These are phyloP conservation scores for Bipolaris zeicola DNA, from an alignment of 2,329 filamentous ascomycete genomes.

Conservation along the genomic window DNA sequence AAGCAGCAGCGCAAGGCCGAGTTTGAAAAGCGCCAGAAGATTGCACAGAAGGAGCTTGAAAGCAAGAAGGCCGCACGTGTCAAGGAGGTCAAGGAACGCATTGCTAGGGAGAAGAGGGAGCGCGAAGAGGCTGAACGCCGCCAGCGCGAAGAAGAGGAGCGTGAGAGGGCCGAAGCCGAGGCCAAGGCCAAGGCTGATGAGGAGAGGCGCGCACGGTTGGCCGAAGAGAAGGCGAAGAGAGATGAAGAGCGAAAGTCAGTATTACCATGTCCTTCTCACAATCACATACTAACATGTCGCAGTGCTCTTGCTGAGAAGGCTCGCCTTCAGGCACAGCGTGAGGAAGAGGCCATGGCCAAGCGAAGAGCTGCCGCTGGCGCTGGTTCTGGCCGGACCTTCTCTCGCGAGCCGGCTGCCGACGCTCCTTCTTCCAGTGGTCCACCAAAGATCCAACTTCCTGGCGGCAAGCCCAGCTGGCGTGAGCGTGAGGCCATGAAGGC, in stretches of 20 bases:
- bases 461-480: conserved; percentile 72
- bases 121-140: conserved; percentile 81
- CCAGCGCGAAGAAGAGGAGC: conserved; percentile 84
- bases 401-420: conserved; percentile 44
- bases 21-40: conserved; percentile 91
- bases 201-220: conserved; percentile 73
- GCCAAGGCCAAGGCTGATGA: conserved; percentile 81
- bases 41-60: conserved; percentile 91
- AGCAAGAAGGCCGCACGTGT: conserved; percentile 85
- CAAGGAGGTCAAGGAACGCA: conserved; percentile 85
- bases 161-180: conserved; percentile 78
- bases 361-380: conserved; percentile 56
- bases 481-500: conserved; percentile 67
- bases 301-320: conserved; percentile 68
- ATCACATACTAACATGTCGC: conserved; percentile 41
- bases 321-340: conserved; percentile 74
- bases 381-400: conserved; percentile 33
- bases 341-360: conserved; percentile 85
- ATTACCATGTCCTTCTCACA: conserved; percentile 9
- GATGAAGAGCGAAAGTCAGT: conserved; percentile 65
- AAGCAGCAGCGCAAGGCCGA: conserved; percentile 89
- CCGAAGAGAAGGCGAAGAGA: conserved; percentile 69
- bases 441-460: conserved; percentile 66
- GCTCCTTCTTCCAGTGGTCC: conserved; percentile 56
- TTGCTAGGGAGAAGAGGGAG: conserved; percentile 81